phyloP scores from a whole-genome alignment of 2,329 filamentous ascomycete genomes.

The Fusarium illudens region DNA sequence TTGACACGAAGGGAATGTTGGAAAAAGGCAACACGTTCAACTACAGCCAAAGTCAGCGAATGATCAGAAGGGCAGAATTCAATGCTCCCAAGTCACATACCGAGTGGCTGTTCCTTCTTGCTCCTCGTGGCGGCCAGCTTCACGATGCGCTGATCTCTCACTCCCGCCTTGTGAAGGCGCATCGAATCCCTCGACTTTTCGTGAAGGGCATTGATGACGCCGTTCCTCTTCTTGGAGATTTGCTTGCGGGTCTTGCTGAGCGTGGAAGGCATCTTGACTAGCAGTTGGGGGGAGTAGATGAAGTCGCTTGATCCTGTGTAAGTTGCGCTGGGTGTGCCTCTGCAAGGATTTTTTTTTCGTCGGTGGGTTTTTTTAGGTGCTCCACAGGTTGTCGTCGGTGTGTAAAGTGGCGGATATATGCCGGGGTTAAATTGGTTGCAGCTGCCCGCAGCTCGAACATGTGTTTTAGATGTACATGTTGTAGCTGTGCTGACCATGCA shows the following conservation, averaged over 20 bases:
- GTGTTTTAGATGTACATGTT: neutral
- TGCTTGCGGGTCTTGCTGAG: constrained; percentile 87
- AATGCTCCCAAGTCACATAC: constrained; percentile 58
- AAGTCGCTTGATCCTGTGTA: constrained; percentile 13
- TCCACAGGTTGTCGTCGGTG: constrained; percentile 15
- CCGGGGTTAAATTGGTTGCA: constrained; percentile 6
- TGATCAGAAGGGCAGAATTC: too few species aligned
- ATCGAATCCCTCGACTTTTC: constrained; percentile 88
- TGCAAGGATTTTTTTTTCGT: constrained; percentile 30
- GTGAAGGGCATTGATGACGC: constrained; percentile 78
- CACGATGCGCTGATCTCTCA: constrained; percentile 83
- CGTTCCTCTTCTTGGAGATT: constrained; percentile 85
- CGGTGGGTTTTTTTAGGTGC: constrained; percentile 5
- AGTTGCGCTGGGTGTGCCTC: constrained; percentile 7
- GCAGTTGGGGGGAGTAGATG: neutral
- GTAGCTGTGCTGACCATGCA: neutral
- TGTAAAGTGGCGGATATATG: constrained; percentile 23
- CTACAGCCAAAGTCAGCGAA: constrained; percentile 32
- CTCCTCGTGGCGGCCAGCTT: constrained; percentile 74
- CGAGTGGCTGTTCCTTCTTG: constrained; percentile 77
- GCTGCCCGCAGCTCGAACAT: constrained; percentile 3
- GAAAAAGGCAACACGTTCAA: constrained; percentile 66
- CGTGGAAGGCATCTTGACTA: constrained; percentile 74
- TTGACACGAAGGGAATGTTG: constrained; percentile 65
- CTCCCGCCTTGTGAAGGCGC: constrained; percentile 78